A percentile compares a stretch with the other conserved stretches of the same genome.
Conservation (phyloP, 2,329 filamentous ascomycete species). For the Rachicladosporium sp. region DNA sequence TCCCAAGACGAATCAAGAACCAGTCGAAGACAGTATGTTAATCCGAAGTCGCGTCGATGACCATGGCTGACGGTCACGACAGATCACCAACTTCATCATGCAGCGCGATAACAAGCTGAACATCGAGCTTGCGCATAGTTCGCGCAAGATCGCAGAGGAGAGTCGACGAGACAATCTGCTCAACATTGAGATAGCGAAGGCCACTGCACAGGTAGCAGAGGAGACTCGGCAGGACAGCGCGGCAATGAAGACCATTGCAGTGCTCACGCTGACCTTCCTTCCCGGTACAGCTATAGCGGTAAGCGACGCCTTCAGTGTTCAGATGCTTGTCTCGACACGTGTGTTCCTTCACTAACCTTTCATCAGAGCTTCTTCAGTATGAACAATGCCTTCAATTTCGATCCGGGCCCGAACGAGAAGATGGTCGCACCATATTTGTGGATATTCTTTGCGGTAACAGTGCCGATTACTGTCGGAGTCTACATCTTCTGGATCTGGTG, state of each 20-base stretch:
- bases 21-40: slow-evolving; percentile 21
- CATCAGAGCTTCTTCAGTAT: slow-evolving; percentile 22
- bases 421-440: slow-evolving; percentile 21
- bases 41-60: too few relatives aligned
- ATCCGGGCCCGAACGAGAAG: slow-evolving; percentile 8
- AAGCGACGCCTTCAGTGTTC: slow-evolving; percentile 2
- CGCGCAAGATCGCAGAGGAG: slow-evolving; percentile 23
- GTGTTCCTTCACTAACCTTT: background rate
- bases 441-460: slow-evolving; percentile 22
- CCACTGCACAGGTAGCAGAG: slow-evolving; percentile 23
- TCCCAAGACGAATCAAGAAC: slow-evolving; percentile 23
- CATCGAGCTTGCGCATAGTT: slow-evolving; percentile 22
- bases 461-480: slow-evolving; percentile 20
- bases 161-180: slow-evolving; percentile 22
- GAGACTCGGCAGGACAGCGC: slow-evolving; percentile 25
- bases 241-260: slow-evolving; percentile 35
- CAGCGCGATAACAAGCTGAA: slow-evolving; percentile 23
- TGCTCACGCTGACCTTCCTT: slow-evolving; percentile 33
- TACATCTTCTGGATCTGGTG: slow-evolving; percentile 20
- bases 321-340: too few relatives aligned
- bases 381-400: slow-evolving; percentile 20
- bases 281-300: slow-evolving; percentile 27
- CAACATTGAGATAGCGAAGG: slow-evolving; percentile 23
- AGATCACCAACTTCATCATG: slow-evolving; percentile 23
- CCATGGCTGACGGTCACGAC: background rate